phyloP scores from a whole-genome alignment of 345 rosid species.

The Murraya paniculata region DNA sequence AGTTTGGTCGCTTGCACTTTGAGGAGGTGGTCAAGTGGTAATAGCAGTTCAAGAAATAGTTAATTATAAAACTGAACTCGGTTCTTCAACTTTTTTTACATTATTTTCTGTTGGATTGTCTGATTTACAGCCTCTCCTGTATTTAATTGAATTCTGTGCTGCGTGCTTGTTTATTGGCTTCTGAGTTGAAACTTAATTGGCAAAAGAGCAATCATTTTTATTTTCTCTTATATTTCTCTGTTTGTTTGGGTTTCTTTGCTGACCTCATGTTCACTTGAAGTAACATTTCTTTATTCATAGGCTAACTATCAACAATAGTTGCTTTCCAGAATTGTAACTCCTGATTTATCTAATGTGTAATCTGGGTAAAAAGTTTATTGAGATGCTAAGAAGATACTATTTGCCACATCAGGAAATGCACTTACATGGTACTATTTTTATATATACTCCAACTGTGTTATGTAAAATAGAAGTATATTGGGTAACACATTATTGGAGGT shows the following conservation, averaged over 20 bases:
- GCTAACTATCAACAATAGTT: neutral
- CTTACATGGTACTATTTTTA: neutral
- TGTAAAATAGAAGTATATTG: neutral
- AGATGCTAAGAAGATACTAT: neutral
- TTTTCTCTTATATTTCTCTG: neutral
- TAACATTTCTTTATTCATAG: neutral
- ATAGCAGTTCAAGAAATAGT: conserved; percentile 39
- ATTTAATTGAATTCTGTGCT: conserved; percentile 23
- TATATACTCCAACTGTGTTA: neutral
- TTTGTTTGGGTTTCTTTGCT: conserved; percentile 1
- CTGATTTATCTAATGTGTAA: neutral
- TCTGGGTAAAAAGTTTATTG: neutral
- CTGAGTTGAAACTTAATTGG: conserved; percentile 26
- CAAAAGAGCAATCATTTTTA: conserved; percentile 6
- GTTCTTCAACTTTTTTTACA: conserved; percentile 19
- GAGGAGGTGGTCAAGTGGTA: conserved; percentile 58
- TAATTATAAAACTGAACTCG: conserved; percentile 9
- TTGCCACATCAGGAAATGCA: neutral
- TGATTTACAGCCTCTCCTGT: conserved; percentile 20
- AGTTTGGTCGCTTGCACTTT: conserved; percentile 76
- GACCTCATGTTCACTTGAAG: neutral
- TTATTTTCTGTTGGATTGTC: conserved; percentile 26
- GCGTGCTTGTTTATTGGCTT: conserved; percentile 34
- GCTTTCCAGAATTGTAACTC: neutral
- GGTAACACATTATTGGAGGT: neutral